Base-by-base conservation (phyloP, 441 rosid species). In the California macrophylla region DNA sequence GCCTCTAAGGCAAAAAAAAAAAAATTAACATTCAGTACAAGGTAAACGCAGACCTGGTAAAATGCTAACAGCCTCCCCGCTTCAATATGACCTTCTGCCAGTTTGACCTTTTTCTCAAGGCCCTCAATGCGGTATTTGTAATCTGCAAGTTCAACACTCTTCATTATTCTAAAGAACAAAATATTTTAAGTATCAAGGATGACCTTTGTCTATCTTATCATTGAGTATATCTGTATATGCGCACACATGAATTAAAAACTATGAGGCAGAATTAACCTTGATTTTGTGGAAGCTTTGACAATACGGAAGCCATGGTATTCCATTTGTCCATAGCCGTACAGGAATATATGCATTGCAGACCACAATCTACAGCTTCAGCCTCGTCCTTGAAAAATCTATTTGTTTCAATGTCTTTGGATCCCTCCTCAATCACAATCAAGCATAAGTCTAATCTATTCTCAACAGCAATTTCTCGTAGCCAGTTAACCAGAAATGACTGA, bases 71-170 rank as follows among this genome's bases (percentile, higher is more conserved):
- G 83, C 78, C 93, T 92, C 77, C 97, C 98, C 20, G 95, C 96
- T 82, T 95, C 99, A 75, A 90, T 77, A 80, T 95, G 97, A 65
- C 86, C 90, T 82, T 89, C 93, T 8, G 95, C 95, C 78, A 79
- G 74, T 81, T 83, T 90, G 42, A 85, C 81, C 76, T 86, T 86
- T 77, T 76, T 83, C 81, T 82, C 88, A 79, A 92, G 82, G 74
- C 71, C 84, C 73, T 79, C 75, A 68, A 70, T 72, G 75, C 54
- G 71, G 30, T 65, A 72, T 79, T 80, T 89, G 73, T 75, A 71
- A 83, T 75, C 89, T 85, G 83, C 56, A 80, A 76, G 65, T 68
- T 78, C 71, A 73, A 75, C 13, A 66, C 54, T 64, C 66, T 65
- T 34, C 60, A 47, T 77, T 45, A 74, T 4, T 38, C 24, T 72